These are phyloP conservation scores for Przewalskia tangutica DNA, from an alignment of 257 asterid genomes.

Conservation along the genomic window DNA sequence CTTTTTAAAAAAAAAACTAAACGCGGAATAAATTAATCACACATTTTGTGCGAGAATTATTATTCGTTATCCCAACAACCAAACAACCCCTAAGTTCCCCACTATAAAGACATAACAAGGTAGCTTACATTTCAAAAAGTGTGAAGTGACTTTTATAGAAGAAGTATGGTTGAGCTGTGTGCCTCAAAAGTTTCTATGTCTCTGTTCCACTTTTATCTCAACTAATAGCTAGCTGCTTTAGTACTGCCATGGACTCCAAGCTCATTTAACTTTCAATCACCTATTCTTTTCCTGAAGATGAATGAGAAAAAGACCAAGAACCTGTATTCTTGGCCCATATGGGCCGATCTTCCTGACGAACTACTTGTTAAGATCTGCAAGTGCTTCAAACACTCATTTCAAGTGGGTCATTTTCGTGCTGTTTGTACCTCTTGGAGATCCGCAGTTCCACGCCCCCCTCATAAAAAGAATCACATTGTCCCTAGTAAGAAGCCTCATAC, in stretches of 20 bases:
- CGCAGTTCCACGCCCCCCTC: background rate
- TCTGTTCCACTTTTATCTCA: background rate
- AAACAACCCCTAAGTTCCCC: background rate
- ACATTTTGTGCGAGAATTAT: no score
- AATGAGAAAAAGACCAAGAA: background rate
- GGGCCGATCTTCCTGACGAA: background rate
- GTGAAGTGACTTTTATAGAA: background rate
- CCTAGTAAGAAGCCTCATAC: background rate
- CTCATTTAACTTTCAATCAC: background rate
- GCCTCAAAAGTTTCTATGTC: background rate
- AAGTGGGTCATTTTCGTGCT: constrained; percentile 2
- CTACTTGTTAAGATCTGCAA: background rate
- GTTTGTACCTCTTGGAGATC: constrained; percentile 1
- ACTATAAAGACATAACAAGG: background rate
- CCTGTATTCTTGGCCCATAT: background rate
- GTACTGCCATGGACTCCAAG: background rate
- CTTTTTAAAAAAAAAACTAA: no score
- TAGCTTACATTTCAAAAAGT: background rate
- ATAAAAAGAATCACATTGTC: background rate
- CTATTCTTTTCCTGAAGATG: background rate
- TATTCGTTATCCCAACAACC: no score
- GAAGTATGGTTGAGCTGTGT: background rate
- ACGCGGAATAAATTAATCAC: no score
- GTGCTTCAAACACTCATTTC: background rate
- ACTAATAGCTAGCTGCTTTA: background rate